Evolutionary conservation across 2,329 filamentous ascomycete species (phyloP).

Genomic region (Penicillium sp.): DNA sequence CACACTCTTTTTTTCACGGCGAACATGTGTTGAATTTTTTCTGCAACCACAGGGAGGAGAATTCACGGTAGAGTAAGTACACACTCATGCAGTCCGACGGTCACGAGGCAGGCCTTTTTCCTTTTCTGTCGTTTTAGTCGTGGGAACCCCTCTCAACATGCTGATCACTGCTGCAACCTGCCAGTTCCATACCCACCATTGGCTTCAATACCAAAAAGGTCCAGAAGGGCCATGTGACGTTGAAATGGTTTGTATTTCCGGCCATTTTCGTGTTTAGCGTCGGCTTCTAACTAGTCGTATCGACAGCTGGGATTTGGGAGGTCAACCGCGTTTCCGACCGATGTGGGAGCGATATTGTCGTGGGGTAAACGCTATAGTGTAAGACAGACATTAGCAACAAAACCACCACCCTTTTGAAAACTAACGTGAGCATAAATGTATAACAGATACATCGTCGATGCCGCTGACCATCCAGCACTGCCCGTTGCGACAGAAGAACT

Average conservation of each 20-base stretch:
- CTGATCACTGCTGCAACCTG: slow-evolving; percentile 24
- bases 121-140: not conserved
- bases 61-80: slow-evolving; percentile 93
- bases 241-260: slow-evolving; percentile 69
- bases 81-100: slow-evolving; percentile 1
- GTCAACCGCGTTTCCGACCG: slow-evolving; percentile 90
- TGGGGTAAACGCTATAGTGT: slow-evolving; percentile 94
- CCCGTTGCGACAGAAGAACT: slow-evolving; percentile 88
- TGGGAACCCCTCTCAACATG: slow-evolving; percentile 9
- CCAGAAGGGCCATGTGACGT: slow-evolving; percentile 93
- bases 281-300: not conserved
- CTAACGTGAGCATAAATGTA: not conserved
- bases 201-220: slow-evolving; percentile 99
- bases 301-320: slow-evolving; percentile 85
- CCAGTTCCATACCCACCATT: slow-evolving; percentile 94
- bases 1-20: not conserved
- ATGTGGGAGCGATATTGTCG: slow-evolving; percentile 99
- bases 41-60: slow-evolving; percentile 74
- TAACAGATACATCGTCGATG: slow-evolving; percentile 85
- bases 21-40: not conserved
- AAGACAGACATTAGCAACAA: slow-evolving; percentile 29
- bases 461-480: slow-evolving; percentile 76
- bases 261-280: not conserved
- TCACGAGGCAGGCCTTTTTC: not conserved
- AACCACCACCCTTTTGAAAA: not conserved